Base-by-base conservation (phyloP, 805 yeast genomes). In the Nakazawaea laoshanensis region DNA sequence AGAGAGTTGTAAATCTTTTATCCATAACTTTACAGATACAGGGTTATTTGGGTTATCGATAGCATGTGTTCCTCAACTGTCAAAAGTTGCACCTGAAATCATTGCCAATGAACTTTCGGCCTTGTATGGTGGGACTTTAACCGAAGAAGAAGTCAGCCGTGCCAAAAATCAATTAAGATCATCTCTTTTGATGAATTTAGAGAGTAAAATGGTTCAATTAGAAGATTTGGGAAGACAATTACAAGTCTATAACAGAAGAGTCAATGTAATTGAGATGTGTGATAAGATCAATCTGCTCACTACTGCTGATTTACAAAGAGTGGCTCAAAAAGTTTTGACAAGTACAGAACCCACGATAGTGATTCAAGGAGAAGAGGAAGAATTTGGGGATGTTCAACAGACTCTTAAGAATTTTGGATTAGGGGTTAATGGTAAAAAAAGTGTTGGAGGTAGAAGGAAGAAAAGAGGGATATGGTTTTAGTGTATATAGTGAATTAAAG, bases 221-320 rank as follows among this genome's bases (percentile, higher is more conserved):
- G 98, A 92, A 57, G 98, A 92, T 49, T 66, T 88, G 58, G 97
- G 97, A 10, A 75, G 97, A 55, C 98, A 92, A 55, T 75, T 92
- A 17, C 95, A 84, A 55, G 74, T 84, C 29, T 86, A 82, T 50
- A 85, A 86, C 27, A 70, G 70, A 43, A 73, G 82, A 42, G 70
- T 88, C 7, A 74, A 83, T 10, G 78, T 86, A 7, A 60, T 65
- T 21, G 95, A 87, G 47, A 87, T 89, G 94, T 78, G 89, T 36
- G 61, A 55, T 5, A 75, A 76, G 47, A 86, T 92, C 40, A 87
- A 82, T 38, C 50, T 53, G 8, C 68, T 92, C 40, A 70, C 84
- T 0, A 67, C 75, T 3, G 59, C 57, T 5, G 96, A 89, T 51
- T 65, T 92, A 27, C 70, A 68, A 36, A 60, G 74, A 9, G 87